Evolutionary conservation across 1,284 basidiomycete genomes (phyloP), one percentile per base, ranked within the genome.

Genomic region (Ceratobasidium sp.): DNA sequence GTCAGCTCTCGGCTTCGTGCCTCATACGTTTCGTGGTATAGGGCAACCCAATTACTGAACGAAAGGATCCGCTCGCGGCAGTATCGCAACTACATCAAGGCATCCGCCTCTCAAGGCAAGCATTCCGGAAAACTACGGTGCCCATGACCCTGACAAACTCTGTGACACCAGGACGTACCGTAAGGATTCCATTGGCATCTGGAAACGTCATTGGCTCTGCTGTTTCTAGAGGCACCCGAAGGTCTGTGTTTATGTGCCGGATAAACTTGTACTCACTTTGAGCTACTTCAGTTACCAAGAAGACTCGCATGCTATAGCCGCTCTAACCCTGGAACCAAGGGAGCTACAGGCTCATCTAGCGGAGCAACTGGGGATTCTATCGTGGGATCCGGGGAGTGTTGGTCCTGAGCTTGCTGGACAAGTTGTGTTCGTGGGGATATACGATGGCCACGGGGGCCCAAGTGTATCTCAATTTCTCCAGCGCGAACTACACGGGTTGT

Each of bases 371-470:
- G 85, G 85, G 37, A 51, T 72, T n/a, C 81, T 90, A 61, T 87
- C 91, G 71, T 96, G 94, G 94, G 86, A 92, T 77, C 88, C 91
- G 0, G 81, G 84, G n/a, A 81, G 80, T 22, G 84, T 88, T 5
- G 87, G 86, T n/a, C 85, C 89, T 54, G 81, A 84, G 0, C 83
- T 92, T 46, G 85, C 90, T 4, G 83, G 88, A n/a, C 94, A 96
- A 81, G 91, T 91, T 5, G 86, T 93, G 2, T 94, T 92, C 78
- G 89, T 95, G 53, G 95, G 94, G 19, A 91, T 97, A 74, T 97
- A 94, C 81, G 95, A 96, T 76, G 95, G 95, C 11, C 93, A 95
- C 79, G 93, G 93, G n/a, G 93, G 93, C 7, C 87, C 87, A 29
- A 87, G 88, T 16, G 91, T 93, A 11, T 90, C 92, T 0, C 85